Percentiles rank a stretch among this genome's conserved stretches.
Evolutionary conservation across 1,139 yeast genomes (phyloP).

Genomic region (Lodderomyces parapsilosis): DNA sequence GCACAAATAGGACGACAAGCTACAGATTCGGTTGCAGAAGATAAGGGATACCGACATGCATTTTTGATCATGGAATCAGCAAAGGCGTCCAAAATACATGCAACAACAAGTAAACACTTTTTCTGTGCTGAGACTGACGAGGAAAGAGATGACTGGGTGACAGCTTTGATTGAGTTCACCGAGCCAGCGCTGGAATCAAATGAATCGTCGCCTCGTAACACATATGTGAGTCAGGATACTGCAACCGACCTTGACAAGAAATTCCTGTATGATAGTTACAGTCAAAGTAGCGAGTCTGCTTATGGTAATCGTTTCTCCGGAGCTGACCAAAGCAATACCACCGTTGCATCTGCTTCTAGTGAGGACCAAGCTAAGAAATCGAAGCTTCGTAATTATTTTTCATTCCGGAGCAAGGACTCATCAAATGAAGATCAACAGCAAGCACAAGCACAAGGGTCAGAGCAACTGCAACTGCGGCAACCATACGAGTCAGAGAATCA

Average conservation of each 20-base stretch:
- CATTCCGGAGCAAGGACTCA: constrained; percentile 46
- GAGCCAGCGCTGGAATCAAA: constrained; percentile 12
- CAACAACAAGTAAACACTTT: constrained; percentile 57
- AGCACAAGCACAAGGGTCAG: neutral
- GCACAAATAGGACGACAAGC: constrained; percentile 69
- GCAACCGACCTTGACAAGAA: constrained; percentile 18
- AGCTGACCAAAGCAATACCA: constrained; percentile 12
- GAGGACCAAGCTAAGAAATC: constrained; percentile 20
- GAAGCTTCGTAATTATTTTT: constrained; percentile 57
- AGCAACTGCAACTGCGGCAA: neutral
- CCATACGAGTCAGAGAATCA: constrained; percentile 1
- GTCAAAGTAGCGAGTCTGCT: constrained; percentile 4
- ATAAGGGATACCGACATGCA: constrained; percentile 74
- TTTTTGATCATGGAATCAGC: constrained; percentile 68
- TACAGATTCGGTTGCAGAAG: constrained; percentile 59
- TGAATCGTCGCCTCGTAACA: constrained; percentile 14
- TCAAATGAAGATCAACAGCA: constrained; percentile 3
- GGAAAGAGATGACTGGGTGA: constrained; percentile 80
- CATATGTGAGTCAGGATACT: constrained; percentile 12
- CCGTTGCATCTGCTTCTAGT: constrained; percentile 8
- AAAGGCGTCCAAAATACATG: constrained; percentile 52
- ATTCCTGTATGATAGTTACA: constrained; percentile 6
- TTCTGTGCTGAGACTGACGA: constrained; percentile 81
- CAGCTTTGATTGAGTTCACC: constrained; percentile 51
- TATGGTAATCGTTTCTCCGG: constrained; percentile 2